A percentile compares a stretch with the other conserved stretches of the same genome.
Evolutionary conservation across 768 basidiomycete species (phyloP).

Genomic region (Tricholoma hemisulphureum): DNA sequence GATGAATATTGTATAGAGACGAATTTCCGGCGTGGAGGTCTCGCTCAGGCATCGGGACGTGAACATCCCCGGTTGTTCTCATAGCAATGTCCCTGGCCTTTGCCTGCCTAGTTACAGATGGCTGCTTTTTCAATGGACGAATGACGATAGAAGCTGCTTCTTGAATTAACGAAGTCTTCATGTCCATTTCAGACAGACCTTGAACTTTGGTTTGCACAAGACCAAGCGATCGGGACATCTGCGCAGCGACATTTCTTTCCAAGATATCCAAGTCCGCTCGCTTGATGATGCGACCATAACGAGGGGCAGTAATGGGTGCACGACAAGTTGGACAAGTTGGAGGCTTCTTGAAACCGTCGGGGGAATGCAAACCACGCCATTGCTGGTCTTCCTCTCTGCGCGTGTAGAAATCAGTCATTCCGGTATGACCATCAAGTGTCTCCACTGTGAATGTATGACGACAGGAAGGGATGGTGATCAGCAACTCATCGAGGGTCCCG

Average conservation of each 20-base stretch:
- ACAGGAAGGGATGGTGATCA: conserved; percentile 63
- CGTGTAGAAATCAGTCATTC: conserved; percentile 50
- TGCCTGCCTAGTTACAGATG: not conserved
- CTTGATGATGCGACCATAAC: conserved; percentile 63
- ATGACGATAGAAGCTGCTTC: not conserved
- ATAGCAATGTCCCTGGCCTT: not conserved
- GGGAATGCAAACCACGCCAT: conserved; percentile 46
- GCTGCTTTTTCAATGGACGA: not conserved
- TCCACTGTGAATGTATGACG: conserved; percentile 69
- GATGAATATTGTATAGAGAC: conserved; percentile 9
- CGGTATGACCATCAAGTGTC: conserved; percentile 62
- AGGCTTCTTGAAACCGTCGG: conserved; percentile 36
- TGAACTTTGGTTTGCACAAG: conserved; percentile 27
- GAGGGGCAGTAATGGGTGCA: conserved; percentile 49
- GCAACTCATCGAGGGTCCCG: conserved; percentile 43
- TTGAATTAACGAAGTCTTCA: conserved; percentile 17
- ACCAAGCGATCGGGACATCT: conserved; percentile 47
- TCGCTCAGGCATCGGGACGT: not conserved
- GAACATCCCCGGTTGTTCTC: not conserved
- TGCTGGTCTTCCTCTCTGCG: conserved; percentile 29
- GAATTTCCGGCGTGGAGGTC: not conserved
- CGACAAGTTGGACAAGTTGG: conserved; percentile 67
- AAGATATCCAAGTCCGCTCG: conserved; percentile 62
- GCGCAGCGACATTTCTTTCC: conserved; percentile 57
- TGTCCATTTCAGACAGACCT: conserved; percentile 22